These are phyloP conservation scores for Erodium moschatum DNA, from an alignment of 441 rosid genomes.

Conservation along the genomic window DNA sequence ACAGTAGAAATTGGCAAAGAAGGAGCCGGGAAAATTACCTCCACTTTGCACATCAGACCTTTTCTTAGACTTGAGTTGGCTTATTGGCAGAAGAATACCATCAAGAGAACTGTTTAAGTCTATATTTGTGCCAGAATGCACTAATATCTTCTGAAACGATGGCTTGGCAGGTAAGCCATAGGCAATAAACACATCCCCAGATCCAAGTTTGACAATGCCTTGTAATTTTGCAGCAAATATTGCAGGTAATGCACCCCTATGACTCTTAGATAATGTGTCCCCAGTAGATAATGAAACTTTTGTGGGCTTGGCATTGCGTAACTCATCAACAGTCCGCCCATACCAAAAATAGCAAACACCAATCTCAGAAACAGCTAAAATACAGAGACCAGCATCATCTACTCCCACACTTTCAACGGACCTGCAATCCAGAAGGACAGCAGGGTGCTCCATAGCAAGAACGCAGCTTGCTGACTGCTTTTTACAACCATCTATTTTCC, in stretches of 20 bases:
- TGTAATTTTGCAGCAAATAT: constrained; percentile 80
- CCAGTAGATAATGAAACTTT: constrained; percentile 49
- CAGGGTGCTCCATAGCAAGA: constrained; percentile 92
- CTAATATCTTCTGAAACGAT: constrained; percentile 59
- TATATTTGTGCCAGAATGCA: constrained; percentile 56
- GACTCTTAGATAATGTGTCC: constrained; percentile 32
- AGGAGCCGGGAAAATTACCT: constrained; percentile 33
- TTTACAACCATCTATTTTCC: constrained; percentile 66
- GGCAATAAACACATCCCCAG: constrained; percentile 54
- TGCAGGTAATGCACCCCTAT: constrained; percentile 27
- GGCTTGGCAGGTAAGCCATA: constrained; percentile 74
- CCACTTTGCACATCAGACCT: constrained; percentile 33
- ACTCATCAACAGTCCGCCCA: constrained; percentile 53
- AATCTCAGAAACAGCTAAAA: constrained; percentile 73
- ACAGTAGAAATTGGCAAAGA: background rate
- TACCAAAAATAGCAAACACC: constrained; percentile 87
- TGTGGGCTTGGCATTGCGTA: constrained; percentile 52
- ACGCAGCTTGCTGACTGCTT: constrained; percentile 80
- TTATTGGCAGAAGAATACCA: constrained; percentile 63
- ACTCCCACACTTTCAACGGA: constrained; percentile 34
- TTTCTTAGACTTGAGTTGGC: constrained; percentile 48
- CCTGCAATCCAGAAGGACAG: constrained; percentile 63
- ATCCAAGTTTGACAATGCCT: constrained; percentile 44
- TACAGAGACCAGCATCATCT: constrained; percentile 40
- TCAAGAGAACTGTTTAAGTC: constrained; percentile 50